Evolutionary conservation across 257 asterid species (phyloP), one percentile per base, ranked within the genome.

Genomic region (Solanum sitiens): DNA sequence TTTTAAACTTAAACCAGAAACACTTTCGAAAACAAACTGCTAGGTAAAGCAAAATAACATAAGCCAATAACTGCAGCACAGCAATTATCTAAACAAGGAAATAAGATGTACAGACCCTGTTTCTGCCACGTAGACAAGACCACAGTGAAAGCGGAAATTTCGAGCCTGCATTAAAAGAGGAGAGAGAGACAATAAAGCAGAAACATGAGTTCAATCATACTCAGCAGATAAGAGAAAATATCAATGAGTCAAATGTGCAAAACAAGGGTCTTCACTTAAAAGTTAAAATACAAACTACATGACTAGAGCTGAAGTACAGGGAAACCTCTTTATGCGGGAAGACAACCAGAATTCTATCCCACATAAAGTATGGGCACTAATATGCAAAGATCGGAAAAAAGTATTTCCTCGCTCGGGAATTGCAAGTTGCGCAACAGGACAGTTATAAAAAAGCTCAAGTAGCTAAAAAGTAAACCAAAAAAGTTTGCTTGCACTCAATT

Each of bases 91-190:
- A 88, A 27, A 87, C 21, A 65, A 40, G 63, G 90, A 88, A 92
- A 86, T 42, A 37, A 63, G 30, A 73, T 47, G 37, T 50, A 86
- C 88, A 53, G 20, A 97, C 99, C 99, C 99, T 91, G 93, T 96
- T 90, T 97, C 99, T 27, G 99, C 98, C 87, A 97, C 98, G 87
- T 97, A 97, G 61, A 97, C 99, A 90, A 96, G 98, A 90, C 98
- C 99, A 89, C 99, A 97, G 35, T 92, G 94, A 87, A 97, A 97
- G 40, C 99, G 97, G 87, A 97, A 97, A 91, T 97, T 97, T 91
- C 99, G 94, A 79, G 99, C 99, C 99, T 97, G 98, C 93, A 89
- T 82, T 73, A 90, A 83, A 10, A 74, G 33, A 14, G 59, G 33
- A 65, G n/a, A 63, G 27, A 12, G 59, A 85, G 33, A 84, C n/a